phyloP scores from a whole-genome alignment of 179 eudicot species.

The Spinacia oleracea region DNA sequence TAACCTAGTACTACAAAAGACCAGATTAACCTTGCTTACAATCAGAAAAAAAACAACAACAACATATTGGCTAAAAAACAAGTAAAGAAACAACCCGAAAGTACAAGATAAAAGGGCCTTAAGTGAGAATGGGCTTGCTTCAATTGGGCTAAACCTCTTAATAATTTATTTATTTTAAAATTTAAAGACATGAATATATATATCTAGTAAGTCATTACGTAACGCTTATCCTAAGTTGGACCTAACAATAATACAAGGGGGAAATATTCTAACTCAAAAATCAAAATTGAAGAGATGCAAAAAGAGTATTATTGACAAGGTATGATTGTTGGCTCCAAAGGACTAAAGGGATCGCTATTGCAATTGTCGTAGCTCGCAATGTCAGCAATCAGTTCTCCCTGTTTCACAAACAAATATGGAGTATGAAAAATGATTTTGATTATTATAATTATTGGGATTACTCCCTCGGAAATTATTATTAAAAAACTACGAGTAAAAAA shows the following conservation, averaged over 20 bases:
- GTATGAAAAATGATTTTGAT: not conserved
- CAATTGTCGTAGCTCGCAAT: constrained; percentile 50
- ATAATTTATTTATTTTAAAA: too few species aligned
- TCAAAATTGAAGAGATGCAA: not conserved
- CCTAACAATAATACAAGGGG: not conserved
- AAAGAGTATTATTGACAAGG: constrained; percentile 43
- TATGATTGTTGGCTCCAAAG: constrained; percentile 61
- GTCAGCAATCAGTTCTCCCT: constrained; percentile 58
- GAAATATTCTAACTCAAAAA: not conserved
- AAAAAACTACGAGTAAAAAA: not conserved
- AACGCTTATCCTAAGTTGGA: not conserved
- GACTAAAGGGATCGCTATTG: constrained; percentile 41
- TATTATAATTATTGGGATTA: not conserved
- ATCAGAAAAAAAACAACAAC: too few species aligned
- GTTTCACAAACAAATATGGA: constrained; percentile 13
- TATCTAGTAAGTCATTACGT: not conserved
- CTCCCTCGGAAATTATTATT: not conserved
- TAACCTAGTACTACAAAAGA: too few species aligned
- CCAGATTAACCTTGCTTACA: too few species aligned
- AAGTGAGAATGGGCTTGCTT: too few species aligned
- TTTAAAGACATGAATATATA: too few species aligned
- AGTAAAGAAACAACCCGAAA: too few species aligned
- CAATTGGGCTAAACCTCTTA: too few species aligned
- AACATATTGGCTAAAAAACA: too few species aligned
- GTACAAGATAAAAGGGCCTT: too few species aligned